Evolutionary conservation across 2,329 filamentous ascomycete genomes (phyloP), one percentile per base, ranked within the genome.

Genomic region (Raffaelea deltoideospora): DNA sequence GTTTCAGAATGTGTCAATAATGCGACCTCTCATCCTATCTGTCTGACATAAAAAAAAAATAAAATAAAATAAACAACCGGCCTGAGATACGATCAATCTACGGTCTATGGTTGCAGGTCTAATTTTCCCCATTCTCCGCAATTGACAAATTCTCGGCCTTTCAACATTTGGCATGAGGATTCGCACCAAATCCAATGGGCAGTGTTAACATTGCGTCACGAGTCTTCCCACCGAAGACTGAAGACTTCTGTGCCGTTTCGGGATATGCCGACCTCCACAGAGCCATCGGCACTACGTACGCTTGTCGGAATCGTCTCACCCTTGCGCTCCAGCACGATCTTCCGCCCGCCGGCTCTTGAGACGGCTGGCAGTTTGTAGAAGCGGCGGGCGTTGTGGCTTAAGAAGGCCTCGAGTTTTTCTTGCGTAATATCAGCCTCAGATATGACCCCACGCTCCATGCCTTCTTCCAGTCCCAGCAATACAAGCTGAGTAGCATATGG

Each of bases 381-480:
- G 5, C 49, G 52, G 31, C 71, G 59, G 5, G 69, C 72, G 38
- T 59, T 63, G 3, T 50, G 48, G 48, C 68, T 64, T 22, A 76
- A 52, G 53, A 77, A 77, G 2, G 60, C 61, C 39, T 63, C 63
- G 1, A 77, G 56, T 36, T 59, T 59, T 43, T 71, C 68, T 42
- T 66, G 60, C 5, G 69, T 72, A 9, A 76, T 56, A n/a, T 69
- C 63, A 0, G 52, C 55, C 38, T 67, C 63, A 7, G 51, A 50
- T 31, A 76, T 61, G 26, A 68, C 61, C 2, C 65, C 67, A 10
- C 65, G 60, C 42, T 61, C 59, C 4, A 79, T 59, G 5, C 67
- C 79, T 46, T 72, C 68, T 53, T 80, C 70, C 29, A 85, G 57
- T 1, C 63, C 68, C 45, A 68, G 61, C 19, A 85, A 58, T 33